Conservation (phyloP, 306 rosid species). For the Casuarina glauca region DNA sequence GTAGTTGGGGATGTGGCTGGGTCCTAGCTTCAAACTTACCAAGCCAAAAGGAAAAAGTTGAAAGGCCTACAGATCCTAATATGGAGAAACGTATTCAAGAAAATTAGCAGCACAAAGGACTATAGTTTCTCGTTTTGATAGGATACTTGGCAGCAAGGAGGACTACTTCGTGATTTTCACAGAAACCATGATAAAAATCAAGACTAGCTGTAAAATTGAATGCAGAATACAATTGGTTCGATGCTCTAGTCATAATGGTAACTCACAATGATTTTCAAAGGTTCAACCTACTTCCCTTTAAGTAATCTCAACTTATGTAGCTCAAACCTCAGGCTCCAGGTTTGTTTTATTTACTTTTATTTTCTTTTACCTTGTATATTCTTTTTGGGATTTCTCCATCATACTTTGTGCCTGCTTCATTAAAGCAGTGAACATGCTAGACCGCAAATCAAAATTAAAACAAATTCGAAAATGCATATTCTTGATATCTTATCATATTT, state of each 20-base stretch:
- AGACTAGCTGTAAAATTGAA: neutral
- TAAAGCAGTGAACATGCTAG: neutral
- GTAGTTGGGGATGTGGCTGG: neutral
- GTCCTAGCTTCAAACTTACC: neutral
- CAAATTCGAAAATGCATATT: constrained; percentile 15
- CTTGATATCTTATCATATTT: constrained; percentile 15
- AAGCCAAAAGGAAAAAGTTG: neutral
- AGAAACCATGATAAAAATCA: neutral
- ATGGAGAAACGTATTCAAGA: neutral
- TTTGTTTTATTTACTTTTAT: neutral
- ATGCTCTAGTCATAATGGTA: neutral
- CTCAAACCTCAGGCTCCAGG: neutral
- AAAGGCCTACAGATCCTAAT: neutral
- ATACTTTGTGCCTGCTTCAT: neutral
- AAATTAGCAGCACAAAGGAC: neutral
- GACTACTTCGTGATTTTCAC: neutral
- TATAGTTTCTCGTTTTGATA: neutral
- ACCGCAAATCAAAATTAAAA: constrained; percentile 5
- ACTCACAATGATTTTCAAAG: neutral
- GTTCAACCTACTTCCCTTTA: neutral
- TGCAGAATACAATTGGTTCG: neutral
- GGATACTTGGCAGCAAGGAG: neutral
- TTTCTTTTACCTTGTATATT: neutral
- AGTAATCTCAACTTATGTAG: neutral
- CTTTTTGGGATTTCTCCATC: neutral